A percentile compares a stretch with the other conserved stretches of the same genome.
These are phyloP conservation scores for Paralagenidium karlingii DNA, from an alignment of 352 stramenopile species.

Conservation along the genomic window DNA sequence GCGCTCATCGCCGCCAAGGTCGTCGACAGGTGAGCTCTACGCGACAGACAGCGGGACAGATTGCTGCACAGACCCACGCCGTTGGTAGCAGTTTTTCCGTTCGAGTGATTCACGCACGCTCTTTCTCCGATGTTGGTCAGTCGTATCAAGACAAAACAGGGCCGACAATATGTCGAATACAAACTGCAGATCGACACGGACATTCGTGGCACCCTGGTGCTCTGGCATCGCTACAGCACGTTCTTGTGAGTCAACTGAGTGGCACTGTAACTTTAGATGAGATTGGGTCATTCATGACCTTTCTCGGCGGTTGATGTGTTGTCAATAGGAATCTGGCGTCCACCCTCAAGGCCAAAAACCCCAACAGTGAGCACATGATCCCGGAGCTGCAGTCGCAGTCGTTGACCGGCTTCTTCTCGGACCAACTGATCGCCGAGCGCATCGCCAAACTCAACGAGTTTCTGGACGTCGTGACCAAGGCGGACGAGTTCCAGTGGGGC, in stretches of 20 bases:
- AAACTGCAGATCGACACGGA: conserved; percentile 82
- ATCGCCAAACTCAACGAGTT: conserved; percentile 83
- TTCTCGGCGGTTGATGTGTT: background rate
- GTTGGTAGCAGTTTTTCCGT: background rate
- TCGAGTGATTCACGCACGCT: no score
- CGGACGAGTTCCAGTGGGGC: conserved; percentile 79
- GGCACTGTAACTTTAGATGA: background rate
- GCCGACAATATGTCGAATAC: conserved; percentile 81
- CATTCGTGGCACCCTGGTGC: conserved; percentile 69
- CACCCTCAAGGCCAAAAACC: conserved; percentile 74
- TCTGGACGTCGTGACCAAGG: conserved; percentile 71
- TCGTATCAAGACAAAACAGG: conserved; percentile 78
- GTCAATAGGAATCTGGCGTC: conserved; percentile 50
- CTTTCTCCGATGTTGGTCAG: conserved; percentile 10
- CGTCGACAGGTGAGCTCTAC: conserved; percentile 48
- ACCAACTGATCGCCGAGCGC: conserved; percentile 75
- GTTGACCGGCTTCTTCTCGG: conserved; percentile 71
- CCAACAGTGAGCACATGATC: conserved; percentile 53
- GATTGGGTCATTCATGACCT: background rate
- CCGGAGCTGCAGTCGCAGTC: conserved; percentile 75
- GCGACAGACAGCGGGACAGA: background rate
- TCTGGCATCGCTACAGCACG: conserved; percentile 84
- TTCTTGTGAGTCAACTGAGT: conserved; percentile 43
- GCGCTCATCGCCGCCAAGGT: conserved; percentile 75
- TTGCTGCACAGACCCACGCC: background rate